Evolutionary conservation across 2,329 filamentous ascomycete species (phyloP).

Genomic region (Alternaria sp.): DNA sequence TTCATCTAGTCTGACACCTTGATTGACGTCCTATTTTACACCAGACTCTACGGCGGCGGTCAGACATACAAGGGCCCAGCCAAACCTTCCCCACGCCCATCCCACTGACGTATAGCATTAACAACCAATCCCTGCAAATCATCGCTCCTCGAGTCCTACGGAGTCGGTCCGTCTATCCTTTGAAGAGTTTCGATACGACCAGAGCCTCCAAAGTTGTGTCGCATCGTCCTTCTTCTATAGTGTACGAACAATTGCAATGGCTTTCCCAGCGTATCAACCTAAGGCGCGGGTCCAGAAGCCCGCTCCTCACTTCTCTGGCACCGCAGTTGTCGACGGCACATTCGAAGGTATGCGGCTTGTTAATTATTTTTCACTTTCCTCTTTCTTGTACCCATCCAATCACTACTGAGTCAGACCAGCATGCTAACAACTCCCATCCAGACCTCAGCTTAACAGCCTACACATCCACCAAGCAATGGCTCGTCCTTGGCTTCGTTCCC

Average conservation of each 20-base stretch:
- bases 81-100: slow-evolving; percentile 7
- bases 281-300: slow-evolving; percentile 54
- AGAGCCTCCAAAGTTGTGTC: slow-evolving; percentile 15
- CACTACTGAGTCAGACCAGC: slow-evolving; percentile 9
- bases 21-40: slow-evolving; percentile 8
- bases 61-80: slow-evolving; percentile 6
- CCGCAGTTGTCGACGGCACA: slow-evolving; percentile 52
- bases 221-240: slow-evolving; percentile 20
- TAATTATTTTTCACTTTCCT: slow-evolving; percentile 4
- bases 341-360: slow-evolving; percentile 48
- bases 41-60: slow-evolving; percentile 7
- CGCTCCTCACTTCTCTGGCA: slow-evolving; percentile 50
- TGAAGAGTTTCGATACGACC: neutral
- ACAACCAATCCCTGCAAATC: slow-evolving; percentile 7
- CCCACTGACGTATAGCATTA: slow-evolving; percentile 9
- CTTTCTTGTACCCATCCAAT: neutral
- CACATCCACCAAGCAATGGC: slow-evolving; percentile 61
- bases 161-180: neutral
- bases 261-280: slow-evolving; percentile 46
- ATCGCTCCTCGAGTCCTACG: slow-evolving; percentile 7
- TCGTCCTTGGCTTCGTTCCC: slow-evolving; percentile 72
- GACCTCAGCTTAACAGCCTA: slow-evolving; percentile 52
- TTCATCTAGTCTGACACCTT: slow-evolving; percentile 5
- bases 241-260: slow-evolving; percentile 32
- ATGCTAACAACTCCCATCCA: slow-evolving; percentile 29